phyloP scores from a whole-genome alignment of 345 rosid species.

The Hibiscus tridactylites region DNA sequence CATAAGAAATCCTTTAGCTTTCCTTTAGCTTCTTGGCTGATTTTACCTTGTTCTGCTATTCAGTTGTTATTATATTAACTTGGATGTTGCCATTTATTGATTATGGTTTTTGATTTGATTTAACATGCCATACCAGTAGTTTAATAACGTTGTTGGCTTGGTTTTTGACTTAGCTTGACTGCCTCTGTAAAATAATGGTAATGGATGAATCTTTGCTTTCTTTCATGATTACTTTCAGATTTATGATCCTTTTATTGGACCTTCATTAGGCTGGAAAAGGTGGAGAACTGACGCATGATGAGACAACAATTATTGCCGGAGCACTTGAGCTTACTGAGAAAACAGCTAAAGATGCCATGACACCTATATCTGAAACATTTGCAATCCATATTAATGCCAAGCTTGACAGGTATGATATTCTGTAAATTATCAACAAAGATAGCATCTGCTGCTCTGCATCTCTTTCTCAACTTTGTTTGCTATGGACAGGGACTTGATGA shows the following conservation, averaged over 20 bases:
- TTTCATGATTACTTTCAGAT: constrained; percentile 1
- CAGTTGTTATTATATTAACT: not conserved
- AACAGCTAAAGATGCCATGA: constrained; percentile 86
- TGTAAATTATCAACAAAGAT: not conserved
- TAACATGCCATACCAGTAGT: too few species aligned
- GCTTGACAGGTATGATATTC: constrained; percentile 56
- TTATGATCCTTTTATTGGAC: not conserved
- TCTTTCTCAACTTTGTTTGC: not conserved
- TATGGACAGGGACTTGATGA: constrained; percentile 23
- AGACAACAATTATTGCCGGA: constrained; percentile 97
- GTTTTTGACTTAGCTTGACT: too few species aligned
- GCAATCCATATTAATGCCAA: constrained; percentile 74
- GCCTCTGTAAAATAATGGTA: too few species aligned
- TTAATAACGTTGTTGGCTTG: too few species aligned
- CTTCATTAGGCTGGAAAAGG: constrained; percentile 88
- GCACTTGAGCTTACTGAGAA: constrained; percentile 91
- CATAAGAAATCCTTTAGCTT: not conserved
- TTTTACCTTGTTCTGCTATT: not conserved
- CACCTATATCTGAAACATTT: constrained; percentile 74
- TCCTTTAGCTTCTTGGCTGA: too few species aligned
- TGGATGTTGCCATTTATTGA: not conserved
- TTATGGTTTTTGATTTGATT: not conserved
- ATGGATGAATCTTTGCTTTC: too few species aligned
- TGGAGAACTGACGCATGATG: constrained; percentile 94
- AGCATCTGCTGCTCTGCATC: not conserved